Evolutionary conservation across 164 flowering plant species (phyloP).

Genomic region (Stephania yunnanensis): DNA sequence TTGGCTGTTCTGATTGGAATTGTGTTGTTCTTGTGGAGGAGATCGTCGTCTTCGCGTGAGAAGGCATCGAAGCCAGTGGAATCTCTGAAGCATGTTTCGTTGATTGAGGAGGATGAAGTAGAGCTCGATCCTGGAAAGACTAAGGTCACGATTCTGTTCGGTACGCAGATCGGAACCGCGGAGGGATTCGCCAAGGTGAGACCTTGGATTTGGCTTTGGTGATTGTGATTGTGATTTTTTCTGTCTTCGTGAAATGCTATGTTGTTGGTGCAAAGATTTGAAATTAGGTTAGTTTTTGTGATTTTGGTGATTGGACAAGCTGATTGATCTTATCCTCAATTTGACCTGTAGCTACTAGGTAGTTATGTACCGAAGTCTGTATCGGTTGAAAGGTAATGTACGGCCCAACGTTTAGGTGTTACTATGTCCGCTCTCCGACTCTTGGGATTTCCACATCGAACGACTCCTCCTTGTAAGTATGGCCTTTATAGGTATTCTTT

Average conservation of each 20-base stretch:
- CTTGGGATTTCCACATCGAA: too few relatives aligned
- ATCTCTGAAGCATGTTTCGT: too few relatives aligned
- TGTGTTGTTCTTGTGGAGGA: slow-evolving; percentile 29
- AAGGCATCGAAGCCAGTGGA: slow-evolving; percentile 27
- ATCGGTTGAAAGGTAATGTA: too few relatives aligned
- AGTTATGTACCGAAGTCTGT: neutral
- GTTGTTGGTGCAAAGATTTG: neutral
- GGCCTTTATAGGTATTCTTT: too few relatives aligned
- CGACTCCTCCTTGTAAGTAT: too few relatives aligned
- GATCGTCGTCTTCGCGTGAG: slow-evolving; percentile 34
- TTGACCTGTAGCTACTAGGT: neutral
- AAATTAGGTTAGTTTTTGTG: neutral
- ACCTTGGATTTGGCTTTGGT: neutral
- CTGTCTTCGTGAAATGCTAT: neutral
- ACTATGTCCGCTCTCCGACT: too few relatives aligned
- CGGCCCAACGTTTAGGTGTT: too few relatives aligned
- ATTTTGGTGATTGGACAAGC: neutral
- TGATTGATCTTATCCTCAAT: neutral
- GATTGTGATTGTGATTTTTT: neutral
- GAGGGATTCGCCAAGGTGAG: slow-evolving; percentile 94
- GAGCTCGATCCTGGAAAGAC: slow-evolving; percentile 36
- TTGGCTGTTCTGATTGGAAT: slow-evolving; percentile 44
- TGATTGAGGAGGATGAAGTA: slow-evolving; percentile 26
- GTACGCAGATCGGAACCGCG: slow-evolving; percentile 89
- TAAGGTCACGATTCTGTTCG: slow-evolving; percentile 58